phyloP scores from a whole-genome alignment of 1,284 basidiomycete genomes.

The Boletus semigastroideus region DNA sequence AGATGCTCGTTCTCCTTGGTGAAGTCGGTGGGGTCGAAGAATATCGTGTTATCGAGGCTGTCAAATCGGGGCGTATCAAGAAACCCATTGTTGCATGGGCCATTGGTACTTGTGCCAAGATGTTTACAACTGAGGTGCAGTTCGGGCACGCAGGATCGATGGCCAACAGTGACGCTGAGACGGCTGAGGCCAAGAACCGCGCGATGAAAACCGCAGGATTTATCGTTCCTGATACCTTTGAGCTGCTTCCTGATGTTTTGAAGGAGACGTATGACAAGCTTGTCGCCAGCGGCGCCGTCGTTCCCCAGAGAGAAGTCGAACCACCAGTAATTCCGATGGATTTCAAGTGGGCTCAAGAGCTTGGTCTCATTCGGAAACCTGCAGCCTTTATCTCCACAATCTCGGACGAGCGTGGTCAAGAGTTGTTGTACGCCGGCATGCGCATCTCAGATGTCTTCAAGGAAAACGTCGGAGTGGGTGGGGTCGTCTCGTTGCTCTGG shows the following conservation, averaged over 20 bases:
- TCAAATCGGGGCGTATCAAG: conserved; percentile 91
- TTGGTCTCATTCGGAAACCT: conserved; percentile 97
- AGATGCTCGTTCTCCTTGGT: conserved; percentile 97
- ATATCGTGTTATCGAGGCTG: conserved; percentile 98
- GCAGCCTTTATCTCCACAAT: conserved; percentile 99
- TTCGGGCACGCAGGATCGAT: conserved; percentile 98
- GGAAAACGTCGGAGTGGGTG: conserved; percentile 95
- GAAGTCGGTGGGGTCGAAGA: conserved; percentile 99
- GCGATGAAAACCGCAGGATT: conserved; percentile 96
- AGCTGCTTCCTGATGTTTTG: conserved; percentile 88
- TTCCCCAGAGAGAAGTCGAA: conserved; percentile 77
- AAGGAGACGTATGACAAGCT: conserved; percentile 86
- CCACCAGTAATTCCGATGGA: conserved; percentile 99
- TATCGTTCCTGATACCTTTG: conserved; percentile 97
- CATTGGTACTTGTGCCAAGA: conserved; percentile 99
- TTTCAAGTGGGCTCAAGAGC: conserved; percentile 99
- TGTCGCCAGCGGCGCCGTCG: conserved; percentile 70
- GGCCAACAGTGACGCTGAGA: conserved; percentile 98
- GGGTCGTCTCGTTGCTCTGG: conserved; percentile 96
- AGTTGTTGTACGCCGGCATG: conserved; percentile 98
- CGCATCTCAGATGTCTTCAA: conserved; percentile 98
- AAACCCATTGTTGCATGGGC: conserved; percentile 99
- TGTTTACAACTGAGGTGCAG: conserved; percentile 99
- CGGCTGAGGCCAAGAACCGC: conserved; percentile 95
- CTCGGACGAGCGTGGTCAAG: conserved; percentile 98